phyloP scores from a whole-genome alignment of 2,329 filamentous ascomycete species.

The Penicillium sp. region DNA sequence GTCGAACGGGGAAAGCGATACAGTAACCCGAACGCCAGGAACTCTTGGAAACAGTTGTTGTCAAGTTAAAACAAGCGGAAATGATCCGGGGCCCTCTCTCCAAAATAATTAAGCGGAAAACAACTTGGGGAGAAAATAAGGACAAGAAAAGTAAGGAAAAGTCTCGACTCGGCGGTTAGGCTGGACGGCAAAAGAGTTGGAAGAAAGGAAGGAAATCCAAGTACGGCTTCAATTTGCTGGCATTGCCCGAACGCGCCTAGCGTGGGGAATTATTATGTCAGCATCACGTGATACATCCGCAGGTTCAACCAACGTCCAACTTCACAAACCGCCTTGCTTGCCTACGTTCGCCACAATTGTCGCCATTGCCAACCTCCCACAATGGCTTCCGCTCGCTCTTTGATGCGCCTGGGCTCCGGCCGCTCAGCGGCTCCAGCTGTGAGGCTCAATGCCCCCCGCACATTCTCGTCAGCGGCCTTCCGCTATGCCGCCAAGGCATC shows the following conservation, averaged over 20 bases:
- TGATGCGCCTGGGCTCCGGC: slow-evolving; percentile 40
- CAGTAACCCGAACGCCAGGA: slow-evolving; percentile 22
- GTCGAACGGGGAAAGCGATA: slow-evolving; percentile 19
- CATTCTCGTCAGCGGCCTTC: slow-evolving; percentile 37
- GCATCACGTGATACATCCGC: slow-evolving; percentile 18
- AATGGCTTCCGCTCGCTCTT: slow-evolving; percentile 43
- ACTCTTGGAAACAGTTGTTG: slow-evolving; percentile 10
- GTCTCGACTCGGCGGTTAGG: slow-evolving; percentile 18
- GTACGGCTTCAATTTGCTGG: slow-evolving; percentile 27
- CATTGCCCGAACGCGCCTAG: slow-evolving; percentile 21
- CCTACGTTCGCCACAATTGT: slow-evolving; percentile 17
- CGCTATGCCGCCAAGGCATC: slow-evolving; percentile 42
- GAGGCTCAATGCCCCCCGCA: slow-evolving; percentile 30
- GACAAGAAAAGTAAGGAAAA: slow-evolving; percentile 10
- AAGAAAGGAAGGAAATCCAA: slow-evolving; percentile 24
- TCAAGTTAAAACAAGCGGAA: slow-evolving; percentile 11
- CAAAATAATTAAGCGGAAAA: slow-evolving; percentile 15
- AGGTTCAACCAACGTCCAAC: slow-evolving; percentile 24
- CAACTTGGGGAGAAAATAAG: slow-evolving; percentile 21
- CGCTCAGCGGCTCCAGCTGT: slow-evolving; percentile 34
- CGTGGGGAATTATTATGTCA: slow-evolving; percentile 15
- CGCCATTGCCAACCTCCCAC: slow-evolving; percentile 28
- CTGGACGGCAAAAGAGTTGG: slow-evolving; percentile 15
- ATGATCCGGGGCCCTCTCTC: slow-evolving; percentile 13
- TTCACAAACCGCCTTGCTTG: slow-evolving; percentile 21